Evolutionary conservation across 2,329 filamentous ascomycete genomes (phyloP).

Genomic region (Aspergillus costaricaensis): DNA sequence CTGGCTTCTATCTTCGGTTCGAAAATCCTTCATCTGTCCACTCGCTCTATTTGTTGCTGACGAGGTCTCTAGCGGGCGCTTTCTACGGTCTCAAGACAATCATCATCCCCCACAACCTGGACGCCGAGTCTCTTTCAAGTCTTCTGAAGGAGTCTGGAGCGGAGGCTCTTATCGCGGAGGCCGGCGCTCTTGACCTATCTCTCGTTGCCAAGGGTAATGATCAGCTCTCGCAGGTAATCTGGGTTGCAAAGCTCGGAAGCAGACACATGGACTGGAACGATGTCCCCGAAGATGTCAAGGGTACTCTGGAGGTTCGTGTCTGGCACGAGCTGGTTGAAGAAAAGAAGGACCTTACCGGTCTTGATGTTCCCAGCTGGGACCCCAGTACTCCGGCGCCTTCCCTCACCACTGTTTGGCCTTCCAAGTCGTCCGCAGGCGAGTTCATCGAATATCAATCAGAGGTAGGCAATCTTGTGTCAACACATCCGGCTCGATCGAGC

Average conservation of each 20-base stretch:
- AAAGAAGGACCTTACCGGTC: slow-evolving; percentile 58
- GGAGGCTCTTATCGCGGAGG: slow-evolving; percentile 80
- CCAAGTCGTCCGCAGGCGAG: slow-evolving; percentile 56
- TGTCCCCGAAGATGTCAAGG: slow-evolving; percentile 73
- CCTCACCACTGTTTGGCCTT: slow-evolving; percentile 46
- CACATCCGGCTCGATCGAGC: background rate
- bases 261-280: slow-evolving; percentile 95
- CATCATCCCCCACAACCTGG: slow-evolving; percentile 78
- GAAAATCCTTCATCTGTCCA: slow-evolving; percentile 16
- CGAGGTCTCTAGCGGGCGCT: slow-evolving; percentile 63
- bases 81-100: slow-evolving; percentile 88
- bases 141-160: slow-evolving; percentile 73
- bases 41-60: slow-evolving; percentile 15
- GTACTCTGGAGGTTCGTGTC: slow-evolving; percentile 77
- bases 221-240: slow-evolving; percentile 75
- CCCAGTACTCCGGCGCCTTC: slow-evolving; percentile 52
- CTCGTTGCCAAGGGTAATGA: slow-evolving; percentile 68
- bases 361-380: slow-evolving; percentile 66
- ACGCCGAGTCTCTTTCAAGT: slow-evolving; percentile 67
- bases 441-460: slow-evolving; percentile 79
- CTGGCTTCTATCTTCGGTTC: slow-evolving; percentile 73
- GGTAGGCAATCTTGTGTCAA: slow-evolving; percentile 39
- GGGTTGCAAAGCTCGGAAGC: slow-evolving; percentile 90
- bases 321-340: slow-evolving; percentile 90
- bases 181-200: slow-evolving; percentile 83